Conservation (phyloP, 768 basidiomycete genomes). For the Serendipita indica region DNA sequence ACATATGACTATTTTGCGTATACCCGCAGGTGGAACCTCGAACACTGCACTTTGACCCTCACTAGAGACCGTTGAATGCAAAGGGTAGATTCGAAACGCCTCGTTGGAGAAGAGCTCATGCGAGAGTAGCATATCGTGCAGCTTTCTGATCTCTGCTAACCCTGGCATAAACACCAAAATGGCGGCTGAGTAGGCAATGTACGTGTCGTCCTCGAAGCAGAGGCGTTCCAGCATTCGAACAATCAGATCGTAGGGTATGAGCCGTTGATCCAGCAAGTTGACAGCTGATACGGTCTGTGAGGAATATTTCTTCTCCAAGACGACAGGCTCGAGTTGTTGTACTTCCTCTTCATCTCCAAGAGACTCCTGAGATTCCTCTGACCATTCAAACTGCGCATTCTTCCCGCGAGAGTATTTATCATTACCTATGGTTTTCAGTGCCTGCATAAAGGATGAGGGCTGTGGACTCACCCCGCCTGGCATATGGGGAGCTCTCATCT, state of each 20-base stretch:
- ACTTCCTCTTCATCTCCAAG: conserved; percentile 50
- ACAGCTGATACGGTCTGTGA: conserved; percentile 57
- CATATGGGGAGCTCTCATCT: conserved; percentile 67
- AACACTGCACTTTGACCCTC: conserved; percentile 87
- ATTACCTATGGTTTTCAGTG: conserved; percentile 30
- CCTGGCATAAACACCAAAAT: conserved; percentile 91
- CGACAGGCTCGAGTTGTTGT: conserved; percentile 29
- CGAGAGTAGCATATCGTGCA: conserved; percentile 66
- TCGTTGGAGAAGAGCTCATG: conserved; percentile 51
- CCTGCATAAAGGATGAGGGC: neutral
- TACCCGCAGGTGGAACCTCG: conserved; percentile 62
- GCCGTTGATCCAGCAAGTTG: conserved; percentile 71
- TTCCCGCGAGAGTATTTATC: conserved; percentile 45
- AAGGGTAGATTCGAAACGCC: conserved; percentile 60
- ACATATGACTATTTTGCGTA: conserved; percentile 93
- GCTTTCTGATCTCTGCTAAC: conserved; percentile 76
- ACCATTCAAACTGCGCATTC: conserved; percentile 60
- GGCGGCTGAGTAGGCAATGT: conserved; percentile 53
- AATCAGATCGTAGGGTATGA: conserved; percentile 87
- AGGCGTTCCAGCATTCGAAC: conserved; percentile 65
- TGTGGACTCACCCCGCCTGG: conserved; percentile 41
- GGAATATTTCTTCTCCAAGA: conserved; percentile 71
- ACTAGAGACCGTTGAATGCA: conserved; percentile 87
- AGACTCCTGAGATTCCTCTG: conserved; percentile 50
- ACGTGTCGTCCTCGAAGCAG: conserved; percentile 49